Conservation (phyloP, 768 basidiomycete genomes). For the Lanmaoa pseudosensibilis region DNA sequence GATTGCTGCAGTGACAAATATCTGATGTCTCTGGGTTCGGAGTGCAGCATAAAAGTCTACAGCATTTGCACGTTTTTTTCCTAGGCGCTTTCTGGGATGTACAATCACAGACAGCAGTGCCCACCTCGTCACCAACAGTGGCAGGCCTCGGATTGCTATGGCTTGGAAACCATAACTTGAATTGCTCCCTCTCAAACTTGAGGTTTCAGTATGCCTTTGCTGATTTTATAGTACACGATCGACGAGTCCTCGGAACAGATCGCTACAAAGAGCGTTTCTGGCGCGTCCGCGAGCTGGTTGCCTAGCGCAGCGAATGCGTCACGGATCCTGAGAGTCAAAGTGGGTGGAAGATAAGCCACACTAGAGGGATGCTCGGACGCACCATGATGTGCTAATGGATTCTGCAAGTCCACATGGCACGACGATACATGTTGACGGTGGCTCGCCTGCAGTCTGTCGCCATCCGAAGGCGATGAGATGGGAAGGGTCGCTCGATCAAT, state of each 20-base stretch:
- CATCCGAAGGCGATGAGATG: not conserved
- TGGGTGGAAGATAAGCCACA: not conserved
- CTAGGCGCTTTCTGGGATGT: not conserved
- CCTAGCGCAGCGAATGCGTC: conserved; percentile 54
- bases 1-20: conserved; percentile 26
- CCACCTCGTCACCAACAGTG: not conserved
- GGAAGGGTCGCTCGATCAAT: not conserved
- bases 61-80: not conserved
- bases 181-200: conserved; percentile 39
- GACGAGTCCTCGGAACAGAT: conserved; percentile 78
- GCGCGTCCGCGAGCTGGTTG: conserved; percentile 16
- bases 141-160: not conserved
- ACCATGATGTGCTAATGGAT: conserved; percentile 64
- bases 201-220: conserved; percentile 75
- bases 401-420: conserved; percentile 72
- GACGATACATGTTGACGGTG: conserved; percentile 39
- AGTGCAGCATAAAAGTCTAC: conserved; percentile 1
- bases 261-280: conserved; percentile 60
- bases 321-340: conserved; percentile 46
- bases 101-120: not conserved
- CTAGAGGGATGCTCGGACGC: conserved; percentile 11
- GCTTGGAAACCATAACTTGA: too few relatives aligned
- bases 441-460: conserved; percentile 40
- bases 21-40: not conserved
- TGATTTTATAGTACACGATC: conserved; percentile 82